Percentiles rank a stretch among this genome's conserved stretches.
phyloP scores from a whole-genome alignment of 495 filamentous ascomycete species.

The Daldinia decipiens region DNA sequence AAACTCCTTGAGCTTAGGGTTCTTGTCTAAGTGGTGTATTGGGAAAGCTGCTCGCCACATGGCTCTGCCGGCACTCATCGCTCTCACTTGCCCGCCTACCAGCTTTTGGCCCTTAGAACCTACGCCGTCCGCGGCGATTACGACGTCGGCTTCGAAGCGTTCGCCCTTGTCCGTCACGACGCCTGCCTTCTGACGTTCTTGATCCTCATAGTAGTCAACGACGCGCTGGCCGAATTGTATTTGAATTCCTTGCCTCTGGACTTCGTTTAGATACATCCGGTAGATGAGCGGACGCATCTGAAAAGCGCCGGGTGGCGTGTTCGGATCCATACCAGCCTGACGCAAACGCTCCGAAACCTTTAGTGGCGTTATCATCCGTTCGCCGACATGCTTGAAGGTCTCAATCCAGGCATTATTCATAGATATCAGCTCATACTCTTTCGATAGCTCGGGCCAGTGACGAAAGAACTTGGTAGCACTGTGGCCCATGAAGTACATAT shows the following conservation, averaged over 20 bases:
- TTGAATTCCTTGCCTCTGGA: slow-evolving; percentile 59
- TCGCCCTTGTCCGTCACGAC: slow-evolving; percentile 62
- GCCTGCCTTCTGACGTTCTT: slow-evolving; percentile 52
- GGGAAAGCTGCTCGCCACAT: slow-evolving; percentile 64
- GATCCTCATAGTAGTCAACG: slow-evolving; percentile 62
- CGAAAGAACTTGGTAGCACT: slow-evolving; percentile 61
- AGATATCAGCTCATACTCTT: slow-evolving; percentile 59
- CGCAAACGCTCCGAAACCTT: slow-evolving; percentile 56
- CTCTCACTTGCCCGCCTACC: slow-evolving; percentile 61
- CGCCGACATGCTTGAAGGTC: slow-evolving; percentile 63
- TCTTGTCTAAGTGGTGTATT: slow-evolving; percentile 52
- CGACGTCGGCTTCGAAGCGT: slow-evolving; percentile 62
- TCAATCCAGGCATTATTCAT: slow-evolving; percentile 61
- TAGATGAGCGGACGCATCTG: slow-evolving; percentile 64
- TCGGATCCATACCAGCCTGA: slow-evolving; percentile 49
- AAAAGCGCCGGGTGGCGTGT: slow-evolving; percentile 55
- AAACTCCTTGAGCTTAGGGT: slow-evolving; percentile 56
- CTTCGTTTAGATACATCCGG: slow-evolving; percentile 64
- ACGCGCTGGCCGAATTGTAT: slow-evolving; percentile 64
- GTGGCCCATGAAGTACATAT: slow-evolving; percentile 65
- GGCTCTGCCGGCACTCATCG: slow-evolving; percentile 59
- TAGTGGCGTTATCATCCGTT: slow-evolving; percentile 53
- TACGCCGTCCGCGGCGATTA: slow-evolving; percentile 70
- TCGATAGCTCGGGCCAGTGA: slow-evolving; percentile 65
- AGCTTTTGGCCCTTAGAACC: slow-evolving; percentile 61